Conservation (phyloP, 192 early-diverging fungal species). For the Cetraspora pellucida region DNA sequence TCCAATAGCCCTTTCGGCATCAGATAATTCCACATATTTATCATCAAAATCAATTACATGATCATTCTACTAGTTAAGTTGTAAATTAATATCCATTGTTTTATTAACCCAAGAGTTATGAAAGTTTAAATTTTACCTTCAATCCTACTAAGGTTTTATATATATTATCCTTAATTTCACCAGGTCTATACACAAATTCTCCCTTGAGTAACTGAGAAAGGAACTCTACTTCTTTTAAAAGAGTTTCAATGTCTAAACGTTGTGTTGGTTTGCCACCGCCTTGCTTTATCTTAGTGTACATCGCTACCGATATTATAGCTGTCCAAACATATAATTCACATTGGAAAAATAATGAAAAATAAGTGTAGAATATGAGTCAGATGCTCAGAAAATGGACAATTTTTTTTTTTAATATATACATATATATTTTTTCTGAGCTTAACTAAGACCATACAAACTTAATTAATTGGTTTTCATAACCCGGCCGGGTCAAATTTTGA, state of each 20-base stretch:
- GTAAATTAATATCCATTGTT: background rate
- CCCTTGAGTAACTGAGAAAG: constrained; percentile 73
- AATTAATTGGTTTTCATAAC: too few species aligned
- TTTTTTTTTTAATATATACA: too few species aligned
- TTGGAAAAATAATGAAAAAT: background rate
- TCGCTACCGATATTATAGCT: constrained; percentile 73
- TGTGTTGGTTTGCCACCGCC: constrained; percentile 74
- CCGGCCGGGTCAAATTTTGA: too few species aligned
- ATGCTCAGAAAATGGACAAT: too few species aligned
- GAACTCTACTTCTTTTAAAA: constrained; percentile 72
- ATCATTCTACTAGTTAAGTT: constrained; percentile 39
- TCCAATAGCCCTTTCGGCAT: constrained; percentile 54
- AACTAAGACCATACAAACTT: too few species aligned
- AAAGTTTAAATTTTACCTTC: constrained; percentile 28
- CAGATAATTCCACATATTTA: constrained; percentile 53
- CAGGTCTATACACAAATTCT: constrained; percentile 80
- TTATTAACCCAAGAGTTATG: background rate
- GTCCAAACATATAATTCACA: constrained; percentile 32
- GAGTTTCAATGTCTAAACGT: constrained; percentile 53
- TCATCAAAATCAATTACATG: constrained; percentile 54
- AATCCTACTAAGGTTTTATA: constrained; percentile 63
- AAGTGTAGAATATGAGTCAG: background rate
- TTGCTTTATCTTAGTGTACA: constrained; percentile 78
- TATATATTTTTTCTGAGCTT: too few species aligned
- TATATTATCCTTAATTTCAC: constrained; percentile 69